Percentiles rank a stretch among this genome's conserved stretches.
phyloP scores from a whole-genome alignment of 495 filamentous ascomycete species.

The Diplogelasinospora grovesii region DNA sequence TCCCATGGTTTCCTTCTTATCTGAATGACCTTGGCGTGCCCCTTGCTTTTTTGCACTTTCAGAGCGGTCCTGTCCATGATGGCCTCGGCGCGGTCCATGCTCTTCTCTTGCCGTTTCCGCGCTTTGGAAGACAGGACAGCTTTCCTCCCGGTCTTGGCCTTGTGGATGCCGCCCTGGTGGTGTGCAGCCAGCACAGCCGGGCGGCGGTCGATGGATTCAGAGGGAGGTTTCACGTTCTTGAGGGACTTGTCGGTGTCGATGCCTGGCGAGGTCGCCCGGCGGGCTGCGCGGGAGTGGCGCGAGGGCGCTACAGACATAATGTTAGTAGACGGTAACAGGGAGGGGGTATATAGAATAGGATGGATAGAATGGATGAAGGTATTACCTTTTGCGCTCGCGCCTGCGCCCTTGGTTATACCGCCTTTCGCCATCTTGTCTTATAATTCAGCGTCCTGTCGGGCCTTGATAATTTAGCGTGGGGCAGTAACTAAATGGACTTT shows the following conservation, averaged over 20 bases:
- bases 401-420: constrained; percentile 33
- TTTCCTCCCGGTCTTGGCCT: constrained; percentile 54
- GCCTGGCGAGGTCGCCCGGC: constrained; percentile 63
- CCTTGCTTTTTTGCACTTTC: constrained; percentile 63
- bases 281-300: constrained; percentile 64
- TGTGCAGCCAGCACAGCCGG: constrained; percentile 58
- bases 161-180: constrained; percentile 55
- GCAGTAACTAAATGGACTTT: background rate
- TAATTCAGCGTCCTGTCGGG: too few relatives aligned
- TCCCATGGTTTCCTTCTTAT: constrained; percentile 51
- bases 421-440: constrained; percentile 32
- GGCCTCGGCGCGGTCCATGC: constrained; percentile 64
- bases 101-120: constrained; percentile 60
- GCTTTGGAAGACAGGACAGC: constrained; percentile 57
- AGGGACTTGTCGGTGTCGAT: constrained; percentile 73
- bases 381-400: constrained; percentile 13
- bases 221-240: constrained; percentile 50
- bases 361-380: background rate
- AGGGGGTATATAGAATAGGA: too few relatives aligned
- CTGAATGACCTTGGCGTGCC: constrained; percentile 52
- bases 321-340: background rate
- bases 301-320: constrained; percentile 22
- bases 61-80: constrained; percentile 61
- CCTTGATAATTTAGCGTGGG: background rate
- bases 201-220: constrained; percentile 41